Percentiles rank a stretch among this genome's conserved stretches.
Conservation (phyloP, 768 basidiomycete genomes). For the Collybiopsis luxurians region DNA sequence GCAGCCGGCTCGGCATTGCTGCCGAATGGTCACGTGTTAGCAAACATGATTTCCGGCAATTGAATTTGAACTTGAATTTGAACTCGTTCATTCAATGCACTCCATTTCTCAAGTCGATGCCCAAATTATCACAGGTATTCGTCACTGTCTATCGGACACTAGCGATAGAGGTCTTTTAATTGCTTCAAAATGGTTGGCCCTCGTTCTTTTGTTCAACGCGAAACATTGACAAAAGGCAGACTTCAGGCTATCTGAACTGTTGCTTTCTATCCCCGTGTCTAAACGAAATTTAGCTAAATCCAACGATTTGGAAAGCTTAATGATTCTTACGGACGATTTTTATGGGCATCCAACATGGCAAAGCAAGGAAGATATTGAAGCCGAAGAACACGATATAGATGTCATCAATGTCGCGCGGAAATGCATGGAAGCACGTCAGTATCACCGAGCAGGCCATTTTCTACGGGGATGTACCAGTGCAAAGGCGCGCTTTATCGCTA, state of each 20-base stretch:
- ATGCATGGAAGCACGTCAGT: slow-evolving; percentile 4
- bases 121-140: background rate
- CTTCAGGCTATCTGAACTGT: slow-evolving; percentile 4
- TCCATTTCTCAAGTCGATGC: background rate
- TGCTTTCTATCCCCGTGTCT: background rate
- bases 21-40: no score
- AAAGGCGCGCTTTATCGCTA: background rate
- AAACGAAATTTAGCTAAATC: background rate
- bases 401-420: background rate
- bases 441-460: slow-evolving; percentile 2
- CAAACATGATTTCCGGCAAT: no score
- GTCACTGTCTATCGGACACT: background rate
- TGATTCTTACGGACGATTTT: background rate
- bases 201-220: background rate
- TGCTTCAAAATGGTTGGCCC: slow-evolving; percentile 4
- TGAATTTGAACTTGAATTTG: no score
- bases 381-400: slow-evolving; percentile 6
- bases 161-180: background rate
- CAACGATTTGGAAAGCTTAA: background rate
- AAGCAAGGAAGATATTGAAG: background rate
- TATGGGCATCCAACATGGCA: background rate
- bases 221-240: background rate
- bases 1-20: no score
- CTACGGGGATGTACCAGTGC: background rate
- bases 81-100: background rate